phyloP scores from a whole-genome alignment of 148 eudicot species.

The Heliosperma pusillum region DNA sequence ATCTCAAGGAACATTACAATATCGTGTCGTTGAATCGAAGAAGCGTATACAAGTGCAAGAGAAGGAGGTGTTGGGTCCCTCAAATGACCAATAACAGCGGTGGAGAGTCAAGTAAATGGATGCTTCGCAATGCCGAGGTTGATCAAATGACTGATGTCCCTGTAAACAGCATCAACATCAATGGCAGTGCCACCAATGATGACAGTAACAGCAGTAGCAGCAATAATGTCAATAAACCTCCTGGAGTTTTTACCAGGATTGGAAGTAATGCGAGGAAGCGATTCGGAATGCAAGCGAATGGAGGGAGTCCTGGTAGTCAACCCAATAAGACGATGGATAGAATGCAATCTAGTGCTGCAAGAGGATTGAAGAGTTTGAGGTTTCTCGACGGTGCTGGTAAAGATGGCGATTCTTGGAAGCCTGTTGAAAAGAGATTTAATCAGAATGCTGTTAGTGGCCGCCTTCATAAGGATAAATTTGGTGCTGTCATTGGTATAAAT shows the following conservation, averaged over 20 bases:
- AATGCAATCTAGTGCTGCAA: constrained; percentile 48
- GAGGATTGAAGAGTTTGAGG: constrained; percentile 62
- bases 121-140: constrained; percentile 30
- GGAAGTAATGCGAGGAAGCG: constrained; percentile 30
- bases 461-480: constrained; percentile 69
- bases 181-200: background rate
- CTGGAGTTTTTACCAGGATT: constrained; percentile 15
- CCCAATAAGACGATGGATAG: constrained; percentile 40
- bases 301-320: constrained; percentile 13
- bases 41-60: too few relatives aligned
- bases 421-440: constrained; percentile 64
- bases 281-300: constrained; percentile 22
- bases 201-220: background rate
- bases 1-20: too few relatives aligned
- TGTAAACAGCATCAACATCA: background rate
- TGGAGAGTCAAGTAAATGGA: constrained; percentile 33
- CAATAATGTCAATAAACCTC: constrained; percentile 15
- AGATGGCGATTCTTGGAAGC: constrained; percentile 74
- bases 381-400: constrained; percentile 76
- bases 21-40: too few relatives aligned
- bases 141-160: constrained; percentile 22
- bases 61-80: background rate
- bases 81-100: constrained; percentile 21
- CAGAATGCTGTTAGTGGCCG: constrained; percentile 44
- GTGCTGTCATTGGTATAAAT: constrained; percentile 67